A percentile compares a stretch with the other conserved stretches of the same genome.
phyloP scores from a whole-genome alignment of 2,329 filamentous ascomycete genomes.

The Triangularia verruculosa region DNA sequence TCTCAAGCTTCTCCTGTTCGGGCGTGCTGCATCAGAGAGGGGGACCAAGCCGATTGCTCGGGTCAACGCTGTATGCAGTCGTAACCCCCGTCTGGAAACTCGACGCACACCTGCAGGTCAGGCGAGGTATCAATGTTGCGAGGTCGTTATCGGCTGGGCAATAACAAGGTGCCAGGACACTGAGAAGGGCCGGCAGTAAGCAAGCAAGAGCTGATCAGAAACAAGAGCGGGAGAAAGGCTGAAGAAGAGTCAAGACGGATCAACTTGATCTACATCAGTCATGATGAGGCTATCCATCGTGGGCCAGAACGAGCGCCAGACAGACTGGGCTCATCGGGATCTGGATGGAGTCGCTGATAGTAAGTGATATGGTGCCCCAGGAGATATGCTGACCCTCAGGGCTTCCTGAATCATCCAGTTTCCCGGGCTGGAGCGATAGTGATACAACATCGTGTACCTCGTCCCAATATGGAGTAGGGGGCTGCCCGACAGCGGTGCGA shows the following conservation, averaged over 20 bases:
- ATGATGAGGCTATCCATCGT: background rate
- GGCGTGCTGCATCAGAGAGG: slow-evolving; percentile 2
- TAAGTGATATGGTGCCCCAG: background rate
- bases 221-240: background rate
- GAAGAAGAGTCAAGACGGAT: background rate
- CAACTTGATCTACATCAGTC: background rate
- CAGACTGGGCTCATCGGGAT: background rate
- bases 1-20: slow-evolving; percentile 5
- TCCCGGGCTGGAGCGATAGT: background rate
- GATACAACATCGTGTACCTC: slow-evolving; percentile 3
- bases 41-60: slow-evolving; percentile 3
- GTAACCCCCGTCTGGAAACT: background rate
- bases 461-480: slow-evolving; percentile 5
- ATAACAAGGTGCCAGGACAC: background rate
- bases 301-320: background rate
- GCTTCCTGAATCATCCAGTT: slow-evolving; percentile 7
- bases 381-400: background rate
- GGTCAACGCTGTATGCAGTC: background rate
- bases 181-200: background rate
- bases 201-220: background rate
- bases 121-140: background rate
- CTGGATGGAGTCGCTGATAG: background rate
- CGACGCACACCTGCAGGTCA: background rate
- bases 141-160: background rate
- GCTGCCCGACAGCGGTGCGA: background rate